phyloP scores from a whole-genome alignment of 441 rosid genomes.

The Geranium incanum region DNA sequence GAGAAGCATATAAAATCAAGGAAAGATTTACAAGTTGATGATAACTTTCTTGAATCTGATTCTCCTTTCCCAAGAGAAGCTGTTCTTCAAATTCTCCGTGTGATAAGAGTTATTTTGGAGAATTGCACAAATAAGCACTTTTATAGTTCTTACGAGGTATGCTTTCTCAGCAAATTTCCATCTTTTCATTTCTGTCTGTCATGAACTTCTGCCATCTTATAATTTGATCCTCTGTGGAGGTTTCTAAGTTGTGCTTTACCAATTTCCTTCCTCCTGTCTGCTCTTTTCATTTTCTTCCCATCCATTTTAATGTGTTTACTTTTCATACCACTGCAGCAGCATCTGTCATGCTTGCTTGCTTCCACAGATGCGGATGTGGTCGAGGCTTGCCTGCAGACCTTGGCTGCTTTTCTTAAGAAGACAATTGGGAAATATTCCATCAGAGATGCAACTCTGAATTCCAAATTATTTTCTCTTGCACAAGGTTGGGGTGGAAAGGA shows the following conservation, averaged over 20 bases:
- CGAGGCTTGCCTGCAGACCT: conserved; percentile 85
- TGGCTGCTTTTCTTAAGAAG: conserved; percentile 84
- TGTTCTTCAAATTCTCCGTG: conserved; percentile 85
- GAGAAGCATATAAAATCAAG: conserved; percentile 83
- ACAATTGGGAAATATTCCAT: conserved; percentile 74
- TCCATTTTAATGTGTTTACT: conserved; percentile 18
- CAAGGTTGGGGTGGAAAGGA: conserved; percentile 99
- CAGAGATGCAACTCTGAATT: conserved; percentile 66
- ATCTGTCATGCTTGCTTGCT: conserved; percentile 84
- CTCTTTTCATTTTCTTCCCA: not conserved
- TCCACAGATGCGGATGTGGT: conserved; percentile 94
- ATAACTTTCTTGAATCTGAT: conserved; percentile 58
- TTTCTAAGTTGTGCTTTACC: not conserved
- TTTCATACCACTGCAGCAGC: conserved; percentile 62
- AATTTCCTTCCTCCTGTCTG: not conserved
- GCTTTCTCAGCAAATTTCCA: no score
- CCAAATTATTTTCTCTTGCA: conserved; percentile 86
- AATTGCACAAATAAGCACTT: conserved; percentile 95
- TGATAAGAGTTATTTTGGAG: conserved; percentile 80
- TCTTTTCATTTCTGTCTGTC: not conserved
- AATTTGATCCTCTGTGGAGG: not conserved
- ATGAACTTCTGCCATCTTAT: not conserved
- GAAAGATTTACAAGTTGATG: conserved; percentile 80
- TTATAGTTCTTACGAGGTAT: conserved; percentile 88
- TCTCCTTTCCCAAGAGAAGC: conserved; percentile 82